These are phyloP conservation scores for Senecio squalidus DNA, from an alignment of 140 eudicot species.

Conservation along the genomic window DNA sequence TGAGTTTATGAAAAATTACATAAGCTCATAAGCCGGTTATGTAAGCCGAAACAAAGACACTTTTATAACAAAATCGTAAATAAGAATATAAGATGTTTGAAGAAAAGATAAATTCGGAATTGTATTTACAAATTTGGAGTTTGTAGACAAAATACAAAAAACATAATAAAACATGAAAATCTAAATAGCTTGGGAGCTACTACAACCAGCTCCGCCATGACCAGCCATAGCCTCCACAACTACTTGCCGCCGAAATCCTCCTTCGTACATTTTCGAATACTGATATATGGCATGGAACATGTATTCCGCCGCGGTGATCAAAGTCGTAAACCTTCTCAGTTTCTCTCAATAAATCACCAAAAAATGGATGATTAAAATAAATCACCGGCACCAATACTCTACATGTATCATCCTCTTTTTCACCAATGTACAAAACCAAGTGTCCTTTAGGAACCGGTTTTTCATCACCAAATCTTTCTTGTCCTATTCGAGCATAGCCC, in stretches of 20 bases:
- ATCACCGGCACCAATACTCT: conserved; percentile 43
- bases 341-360: conserved; percentile 34
- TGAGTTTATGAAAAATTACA: too few relatives aligned
- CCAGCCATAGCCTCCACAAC: conserved; percentile 11
- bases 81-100: too few relatives aligned
- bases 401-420: conserved; percentile 25
- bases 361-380: conserved; percentile 38
- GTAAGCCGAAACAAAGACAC: too few relatives aligned
- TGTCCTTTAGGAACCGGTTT: conserved; percentile 39
- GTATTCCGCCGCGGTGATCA: conserved; percentile 34
- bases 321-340: conserved; percentile 44
- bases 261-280: conserved; percentile 34
- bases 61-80: too few relatives aligned
- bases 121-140: neutral
- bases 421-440: conserved; percentile 40
- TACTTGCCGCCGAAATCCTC: conserved; percentile 25
- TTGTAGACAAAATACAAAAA: neutral
- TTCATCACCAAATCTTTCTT: conserved; percentile 5
- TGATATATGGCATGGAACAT: conserved; percentile 40
- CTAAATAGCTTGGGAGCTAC: conserved; percentile 1
- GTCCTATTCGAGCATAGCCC: conserved; percentile 20
- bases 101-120: neutral
- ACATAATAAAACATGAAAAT: neutral
- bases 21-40: too few relatives aligned
- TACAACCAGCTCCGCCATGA: conserved; percentile 42